phyloP scores from a whole-genome alignment of 305 asterid species.

The Fraxinus greggii region DNA sequence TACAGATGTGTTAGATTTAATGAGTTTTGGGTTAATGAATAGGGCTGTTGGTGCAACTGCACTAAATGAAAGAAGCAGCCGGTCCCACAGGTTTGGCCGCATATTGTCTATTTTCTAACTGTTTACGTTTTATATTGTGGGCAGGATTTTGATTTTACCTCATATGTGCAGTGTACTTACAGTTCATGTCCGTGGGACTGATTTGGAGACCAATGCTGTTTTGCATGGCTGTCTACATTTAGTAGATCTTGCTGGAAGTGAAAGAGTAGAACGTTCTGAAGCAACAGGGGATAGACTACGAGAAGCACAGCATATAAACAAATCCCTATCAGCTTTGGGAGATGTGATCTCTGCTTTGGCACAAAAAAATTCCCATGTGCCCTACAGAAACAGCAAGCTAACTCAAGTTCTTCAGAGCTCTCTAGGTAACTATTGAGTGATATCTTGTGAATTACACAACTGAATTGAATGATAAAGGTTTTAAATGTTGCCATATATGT shows the following conservation, averaged over 20 bases:
- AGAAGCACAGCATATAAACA: slow-evolving; percentile 94
- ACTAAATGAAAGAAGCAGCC: slow-evolving; percentile 91
- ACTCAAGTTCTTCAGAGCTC: slow-evolving; percentile 98
- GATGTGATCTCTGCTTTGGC: slow-evolving; percentile 90
- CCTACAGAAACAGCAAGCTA: slow-evolving; percentile 90
- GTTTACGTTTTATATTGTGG: slow-evolving; percentile 14
- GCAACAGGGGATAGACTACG: slow-evolving; percentile 90
- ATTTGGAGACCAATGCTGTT: slow-evolving; percentile 69
- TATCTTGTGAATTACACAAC: slow-evolving; percentile 5
- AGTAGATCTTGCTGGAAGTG: slow-evolving; percentile 99
- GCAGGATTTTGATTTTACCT: slow-evolving; percentile 26
- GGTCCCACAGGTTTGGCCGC: slow-evolving; percentile 76
- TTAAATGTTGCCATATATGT: slow-evolving; percentile 2
- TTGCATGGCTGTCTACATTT: slow-evolving; percentile 90
- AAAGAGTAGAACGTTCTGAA: slow-evolving; percentile 91
- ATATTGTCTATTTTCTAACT: neutral
- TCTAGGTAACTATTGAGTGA: slow-evolving; percentile 50
- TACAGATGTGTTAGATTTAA: slow-evolving; percentile 74
- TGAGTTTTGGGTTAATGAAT: slow-evolving; percentile 78
- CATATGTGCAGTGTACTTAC: slow-evolving; percentile 68
- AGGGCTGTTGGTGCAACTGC: slow-evolving; percentile 97
- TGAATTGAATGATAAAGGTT: slow-evolving; percentile 8
- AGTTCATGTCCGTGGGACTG: slow-evolving; percentile 85
- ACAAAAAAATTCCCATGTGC: slow-evolving; percentile 84
- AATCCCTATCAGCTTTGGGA: slow-evolving; percentile 95